These are phyloP conservation scores for Paramyrothecium roridum DNA, from an alignment of 2,329 filamentous ascomycete genomes.

Conservation along the genomic window DNA sequence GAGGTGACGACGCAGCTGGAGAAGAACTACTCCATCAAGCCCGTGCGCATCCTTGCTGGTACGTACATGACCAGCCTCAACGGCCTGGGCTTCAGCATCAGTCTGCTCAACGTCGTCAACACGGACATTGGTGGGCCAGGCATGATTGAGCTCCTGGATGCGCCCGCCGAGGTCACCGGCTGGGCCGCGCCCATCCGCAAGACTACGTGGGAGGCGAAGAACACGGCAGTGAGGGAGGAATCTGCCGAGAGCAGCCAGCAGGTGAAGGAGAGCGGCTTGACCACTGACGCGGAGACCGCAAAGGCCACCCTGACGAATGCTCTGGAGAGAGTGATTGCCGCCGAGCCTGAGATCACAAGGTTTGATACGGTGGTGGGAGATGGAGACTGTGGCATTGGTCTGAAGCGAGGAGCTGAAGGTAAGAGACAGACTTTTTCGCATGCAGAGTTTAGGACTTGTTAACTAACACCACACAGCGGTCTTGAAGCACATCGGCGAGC, in stretches of 20 bases:
- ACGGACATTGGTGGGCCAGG: slow-evolving; percentile 56
- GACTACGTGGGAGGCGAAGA: slow-evolving; percentile 60
- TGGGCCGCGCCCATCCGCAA: slow-evolving; percentile 65
- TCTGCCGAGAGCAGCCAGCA: slow-evolving; percentile 24
- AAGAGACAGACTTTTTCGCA: slow-evolving; percentile 15
- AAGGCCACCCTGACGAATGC: slow-evolving; percentile 52
- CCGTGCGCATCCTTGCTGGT: slow-evolving; percentile 63
- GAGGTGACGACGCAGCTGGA: slow-evolving; percentile 65
- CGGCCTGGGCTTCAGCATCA: slow-evolving; percentile 71
- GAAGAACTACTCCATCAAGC: slow-evolving; percentile 54
- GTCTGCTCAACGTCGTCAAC: slow-evolving; percentile 61
- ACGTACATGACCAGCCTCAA: slow-evolving; percentile 80
- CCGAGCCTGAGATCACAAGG: slow-evolving; percentile 67
- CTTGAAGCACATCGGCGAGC: slow-evolving; percentile 43
- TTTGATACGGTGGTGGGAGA: slow-evolving; percentile 85
- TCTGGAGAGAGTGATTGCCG: slow-evolving; percentile 59
- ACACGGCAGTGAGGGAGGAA: slow-evolving; percentile 42
- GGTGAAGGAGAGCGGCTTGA: slow-evolving; percentile 44
- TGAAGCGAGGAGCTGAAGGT: slow-evolving; percentile 84
- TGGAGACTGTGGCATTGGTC: slow-evolving; percentile 82
- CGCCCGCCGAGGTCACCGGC: slow-evolving; percentile 65
- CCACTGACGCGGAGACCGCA: slow-evolving; percentile 48
- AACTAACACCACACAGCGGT: slow-evolving; percentile 37
- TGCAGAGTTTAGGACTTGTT: slow-evolving; percentile 5
- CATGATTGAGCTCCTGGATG: slow-evolving; percentile 69